Conservation (phyloP, 495 filamentous ascomycete genomes). For the Monascus purpureus region DNA sequence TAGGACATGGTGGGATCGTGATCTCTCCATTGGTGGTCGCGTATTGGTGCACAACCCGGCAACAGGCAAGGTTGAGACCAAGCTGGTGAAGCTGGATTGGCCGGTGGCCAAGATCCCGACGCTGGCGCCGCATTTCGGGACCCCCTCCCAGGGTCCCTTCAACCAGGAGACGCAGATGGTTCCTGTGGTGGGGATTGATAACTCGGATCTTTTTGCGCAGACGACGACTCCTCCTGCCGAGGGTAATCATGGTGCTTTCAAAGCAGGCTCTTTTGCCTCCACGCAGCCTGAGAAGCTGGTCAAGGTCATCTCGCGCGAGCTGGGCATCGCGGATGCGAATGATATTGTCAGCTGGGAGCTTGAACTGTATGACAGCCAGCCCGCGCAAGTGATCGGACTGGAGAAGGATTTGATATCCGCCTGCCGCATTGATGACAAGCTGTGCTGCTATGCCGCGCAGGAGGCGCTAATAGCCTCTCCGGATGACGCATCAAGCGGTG, state of each 20-base stretch:
- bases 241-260: slow-evolving; percentile 16
- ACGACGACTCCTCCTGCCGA: slow-evolving; percentile 8
- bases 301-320: slow-evolving; percentile 60
- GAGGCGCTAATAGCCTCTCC: slow-evolving; percentile 65
- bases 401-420: slow-evolving; percentile 93
- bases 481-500: slow-evolving; percentile 33
- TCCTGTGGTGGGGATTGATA: slow-evolving; percentile 82
- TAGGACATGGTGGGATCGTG: slow-evolving; percentile 86
- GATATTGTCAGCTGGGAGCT: slow-evolving; percentile 91
- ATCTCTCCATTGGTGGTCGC: slow-evolving; percentile 77
- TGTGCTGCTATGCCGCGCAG: slow-evolving; percentile 86
- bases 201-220: slow-evolving; percentile 38
- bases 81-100: slow-evolving; percentile 83
- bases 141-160: slow-evolving; percentile 57
- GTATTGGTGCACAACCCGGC: slow-evolving; percentile 64
- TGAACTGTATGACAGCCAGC: slow-evolving; percentile 89
- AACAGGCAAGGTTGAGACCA: slow-evolving; percentile 65
- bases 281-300: slow-evolving; percentile 79
- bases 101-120: slow-evolving; percentile 89
- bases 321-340: slow-evolving; percentile 51
- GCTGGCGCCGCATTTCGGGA: slow-evolving; percentile 85
- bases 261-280: slow-evolving; percentile 49
- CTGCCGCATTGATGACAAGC: slow-evolving; percentile 90
- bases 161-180: slow-evolving; percentile 92
- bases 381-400: slow-evolving; percentile 69